Base-by-base conservation (phyloP, 331 rosid species). In the Pyracantha coccinea region DNA sequence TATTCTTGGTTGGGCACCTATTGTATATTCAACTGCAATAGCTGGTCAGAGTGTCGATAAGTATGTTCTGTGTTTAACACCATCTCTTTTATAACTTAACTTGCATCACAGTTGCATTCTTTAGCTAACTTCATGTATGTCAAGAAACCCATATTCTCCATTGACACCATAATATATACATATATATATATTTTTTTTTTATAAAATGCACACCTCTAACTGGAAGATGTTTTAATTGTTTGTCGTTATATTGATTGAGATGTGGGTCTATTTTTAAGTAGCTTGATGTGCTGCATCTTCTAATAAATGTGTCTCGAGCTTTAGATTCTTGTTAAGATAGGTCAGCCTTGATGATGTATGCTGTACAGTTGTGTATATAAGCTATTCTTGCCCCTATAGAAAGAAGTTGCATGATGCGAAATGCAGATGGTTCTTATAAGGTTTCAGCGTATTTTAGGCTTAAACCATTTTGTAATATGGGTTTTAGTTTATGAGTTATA, bases 21-120 rank as follows among this genome's bases (percentile, higher is more conserved):
- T 94, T 72, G 98, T 91, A 52, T 94, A 90, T 80, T 90, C 97
- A 73, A 94, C 96, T 68, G 97, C 97, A 74, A 75, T 92, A 77
- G 86, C 90, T 55, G 97, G 93, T 80, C 89, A 89, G 2, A 94
- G 84, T 79, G 98, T 94, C 31, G 97, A 91, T 47, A 94, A 85
- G 98, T 94, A 90, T 71, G 95, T 82, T 82, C 79, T 38, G 9
- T 41, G 62, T 27, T 35, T 60, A 21, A n/a, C 38, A 7, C 14
- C 32, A 27, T 55, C 23, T 57, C 50, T 32, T 62, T 29, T n/a
- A 11, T 71, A n/a, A 8, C 75, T 52, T n/a, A 50, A 69, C 28
- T 27, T 50, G 44, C 74, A 27, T 59, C 62, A 27, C 2, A 53
- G 13, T 27, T 70, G n/a, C 13, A 69, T 27, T 28, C 20, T 29